Percentiles rank a stretch among this genome's conserved stretches.
phyloP scores from a whole-genome alignment of 345 rosid species.

The Brassica juncea region DNA sequence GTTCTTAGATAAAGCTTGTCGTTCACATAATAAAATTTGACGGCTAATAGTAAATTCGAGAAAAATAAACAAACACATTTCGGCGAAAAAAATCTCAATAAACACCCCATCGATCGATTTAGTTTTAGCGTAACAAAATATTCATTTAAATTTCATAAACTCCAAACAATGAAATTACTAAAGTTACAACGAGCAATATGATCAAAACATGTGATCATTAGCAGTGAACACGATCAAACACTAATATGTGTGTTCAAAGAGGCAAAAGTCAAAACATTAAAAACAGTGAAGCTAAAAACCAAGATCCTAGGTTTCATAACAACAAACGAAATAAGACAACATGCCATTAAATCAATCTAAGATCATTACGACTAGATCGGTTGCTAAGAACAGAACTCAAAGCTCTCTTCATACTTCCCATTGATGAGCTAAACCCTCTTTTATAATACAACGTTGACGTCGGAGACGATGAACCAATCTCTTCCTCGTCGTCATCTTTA shows the following conservation, averaged over 20 bases:
- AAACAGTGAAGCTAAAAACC: neutral
- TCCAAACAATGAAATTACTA: neutral
- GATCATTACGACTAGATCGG: constrained; percentile 39
- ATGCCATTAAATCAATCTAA: constrained; percentile 30
- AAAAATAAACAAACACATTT: neutral
- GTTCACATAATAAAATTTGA: constrained; percentile 2
- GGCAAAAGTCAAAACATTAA: constrained; percentile 7
- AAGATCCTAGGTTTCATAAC: constrained; percentile 16
- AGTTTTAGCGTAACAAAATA: neutral
- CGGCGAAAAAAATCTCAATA: neutral
- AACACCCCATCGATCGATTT: neutral
- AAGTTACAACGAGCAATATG: neutral
- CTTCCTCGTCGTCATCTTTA: constrained; percentile 26
- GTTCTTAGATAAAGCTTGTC: constrained; percentile 4
- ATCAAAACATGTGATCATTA: constrained; percentile 9
- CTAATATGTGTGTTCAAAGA: constrained; percentile 25
- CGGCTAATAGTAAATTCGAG: neutral
- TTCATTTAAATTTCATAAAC: neutral
- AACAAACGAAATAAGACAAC: constrained; percentile 10
- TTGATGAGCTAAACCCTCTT: constrained; percentile 31
- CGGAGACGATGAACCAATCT: neutral
- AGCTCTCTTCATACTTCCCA: constrained; percentile 52
- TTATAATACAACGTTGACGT: neutral
- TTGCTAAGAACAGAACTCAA: constrained; percentile 46
- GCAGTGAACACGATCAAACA: constrained; percentile 28